Conservation (phyloP, 257 asterid genomes). For the Linaria vulgaris region DNA sequence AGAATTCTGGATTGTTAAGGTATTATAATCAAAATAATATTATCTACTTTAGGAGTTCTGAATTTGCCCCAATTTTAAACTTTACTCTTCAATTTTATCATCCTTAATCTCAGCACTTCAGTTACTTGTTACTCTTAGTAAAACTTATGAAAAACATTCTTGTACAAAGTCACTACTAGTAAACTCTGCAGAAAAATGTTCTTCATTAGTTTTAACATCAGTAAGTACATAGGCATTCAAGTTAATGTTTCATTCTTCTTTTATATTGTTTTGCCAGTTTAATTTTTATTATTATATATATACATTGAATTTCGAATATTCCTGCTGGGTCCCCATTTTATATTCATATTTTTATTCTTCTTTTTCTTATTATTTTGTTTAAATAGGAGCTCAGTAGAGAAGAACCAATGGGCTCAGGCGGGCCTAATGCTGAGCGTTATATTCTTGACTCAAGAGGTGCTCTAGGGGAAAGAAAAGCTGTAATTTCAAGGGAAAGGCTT, state of each 20-base stretch:
- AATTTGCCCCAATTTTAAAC: too few relatives aligned
- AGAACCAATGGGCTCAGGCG: conserved; percentile 90
- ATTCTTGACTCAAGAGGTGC: conserved; percentile 92
- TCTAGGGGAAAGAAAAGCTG: conserved; percentile 87
- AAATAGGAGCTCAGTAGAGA: conserved; percentile 84
- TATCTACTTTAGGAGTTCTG: too few relatives aligned
- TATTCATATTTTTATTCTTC: neutral
- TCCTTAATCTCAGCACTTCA: conserved; percentile 1
- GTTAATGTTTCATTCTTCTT: neutral
- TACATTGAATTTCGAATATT: conserved; percentile 8
- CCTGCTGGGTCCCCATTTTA: too few relatives aligned
- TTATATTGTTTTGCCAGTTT: neutral
- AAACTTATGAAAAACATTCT: too few relatives aligned
- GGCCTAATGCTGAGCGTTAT: conserved; percentile 78
- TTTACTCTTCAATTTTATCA: neutral
- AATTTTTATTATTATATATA: conserved; percentile 8
- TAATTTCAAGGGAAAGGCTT: conserved; percentile 85
- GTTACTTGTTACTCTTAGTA: too few relatives aligned
- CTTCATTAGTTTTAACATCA: conserved; percentile 18
- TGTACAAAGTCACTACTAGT: neutral
- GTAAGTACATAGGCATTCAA: conserved; percentile 4
- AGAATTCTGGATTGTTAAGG: too few relatives aligned
- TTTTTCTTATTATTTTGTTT: conserved; percentile 24
- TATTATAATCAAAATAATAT: too few relatives aligned
- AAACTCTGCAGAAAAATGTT: neutral